Evolutionary conservation across 306 rosid genomes (phyloP).

Genomic region (Corylus heterophylla): DNA sequence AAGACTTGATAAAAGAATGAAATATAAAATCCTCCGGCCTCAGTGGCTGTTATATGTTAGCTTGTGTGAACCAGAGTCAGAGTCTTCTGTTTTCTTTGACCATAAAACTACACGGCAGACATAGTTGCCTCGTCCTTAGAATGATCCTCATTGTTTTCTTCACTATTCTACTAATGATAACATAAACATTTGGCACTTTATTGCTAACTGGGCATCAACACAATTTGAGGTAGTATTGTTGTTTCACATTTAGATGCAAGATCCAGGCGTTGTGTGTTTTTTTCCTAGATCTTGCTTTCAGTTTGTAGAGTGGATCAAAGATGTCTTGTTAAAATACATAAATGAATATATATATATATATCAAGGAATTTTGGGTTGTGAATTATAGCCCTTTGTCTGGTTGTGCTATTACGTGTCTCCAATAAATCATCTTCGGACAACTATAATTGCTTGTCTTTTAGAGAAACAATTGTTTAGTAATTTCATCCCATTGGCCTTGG

Average conservation of each 20-base stretch:
- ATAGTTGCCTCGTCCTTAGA: neutral
- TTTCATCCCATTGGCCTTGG: neutral
- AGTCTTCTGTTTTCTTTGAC: neutral
- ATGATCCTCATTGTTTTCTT: neutral
- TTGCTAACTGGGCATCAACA: neutral
- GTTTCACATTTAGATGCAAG: neutral
- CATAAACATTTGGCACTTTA: neutral
- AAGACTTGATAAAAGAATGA: neutral
- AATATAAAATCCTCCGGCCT: neutral
- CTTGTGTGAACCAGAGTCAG: neutral
- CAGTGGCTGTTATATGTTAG: neutral
- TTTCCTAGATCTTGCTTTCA: too few relatives aligned
- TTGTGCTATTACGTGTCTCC: slow-evolving; percentile 3
- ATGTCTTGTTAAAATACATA: too few relatives aligned
- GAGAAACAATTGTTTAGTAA: neutral
- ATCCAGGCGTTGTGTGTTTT: too few relatives aligned
- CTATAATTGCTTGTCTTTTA: neutral
- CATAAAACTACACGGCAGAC: neutral
- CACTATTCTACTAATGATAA: neutral
- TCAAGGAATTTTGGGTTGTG: neutral
- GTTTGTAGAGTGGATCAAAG: too few relatives aligned
- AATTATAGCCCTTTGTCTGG: neutral
- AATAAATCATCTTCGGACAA: neutral
- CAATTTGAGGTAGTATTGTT: neutral
- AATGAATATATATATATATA: neutral